Conservation (phyloP, 148 eudicot genomes). For the Talinum fruticosum region DNA sequence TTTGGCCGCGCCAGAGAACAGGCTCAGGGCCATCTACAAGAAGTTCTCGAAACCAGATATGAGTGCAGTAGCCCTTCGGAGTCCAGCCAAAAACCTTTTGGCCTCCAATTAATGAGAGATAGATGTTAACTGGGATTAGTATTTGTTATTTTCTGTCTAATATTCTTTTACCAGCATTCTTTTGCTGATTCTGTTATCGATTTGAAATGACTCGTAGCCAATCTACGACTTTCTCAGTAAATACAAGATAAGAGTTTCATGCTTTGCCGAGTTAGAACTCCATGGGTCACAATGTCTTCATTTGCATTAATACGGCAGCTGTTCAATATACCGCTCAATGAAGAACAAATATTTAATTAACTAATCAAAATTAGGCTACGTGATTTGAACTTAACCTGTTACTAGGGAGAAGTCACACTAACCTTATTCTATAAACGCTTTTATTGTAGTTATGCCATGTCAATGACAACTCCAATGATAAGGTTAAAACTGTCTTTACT, state of each 20-base stretch:
- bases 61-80: conserved; percentile 35
- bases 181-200: not conserved
- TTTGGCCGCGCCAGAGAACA: conserved; percentile 29
- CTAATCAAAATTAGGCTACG: no score
- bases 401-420: no score
- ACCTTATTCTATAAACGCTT: not conserved
- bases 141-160: not conserved
- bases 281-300: no score
- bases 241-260: not conserved
- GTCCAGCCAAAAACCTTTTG: conserved; percentile 40
- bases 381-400: no score
- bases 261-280: no score
- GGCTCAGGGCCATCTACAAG: conserved; percentile 38
- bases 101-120: conserved; percentile 24
- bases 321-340: no score
- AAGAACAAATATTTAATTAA: no score
- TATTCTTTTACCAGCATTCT: not conserved
- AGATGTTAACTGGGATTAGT: not conserved
- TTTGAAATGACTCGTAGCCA: not conserved
- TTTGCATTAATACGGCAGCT: no score
- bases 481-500: not conserved
- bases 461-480: not conserved
- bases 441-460: not conserved
- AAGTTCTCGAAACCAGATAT: conserved; percentile 41
- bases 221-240: not conserved